phyloP scores from a whole-genome alignment of 495 filamentous ascomycete species.

The Elaphomyces granulatus region DNA sequence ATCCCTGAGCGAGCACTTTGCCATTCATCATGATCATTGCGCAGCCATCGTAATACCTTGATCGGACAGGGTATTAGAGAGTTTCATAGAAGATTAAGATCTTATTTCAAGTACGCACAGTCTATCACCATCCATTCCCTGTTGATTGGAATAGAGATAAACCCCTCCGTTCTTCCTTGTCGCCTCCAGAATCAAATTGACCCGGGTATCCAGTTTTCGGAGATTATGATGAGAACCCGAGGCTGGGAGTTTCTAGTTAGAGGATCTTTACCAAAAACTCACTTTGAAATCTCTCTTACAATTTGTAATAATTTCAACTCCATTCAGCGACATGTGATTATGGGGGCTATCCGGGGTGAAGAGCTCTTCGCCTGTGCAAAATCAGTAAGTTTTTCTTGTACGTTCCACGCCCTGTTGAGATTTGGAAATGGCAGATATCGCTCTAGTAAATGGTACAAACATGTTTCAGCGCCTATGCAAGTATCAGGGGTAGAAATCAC shows the following conservation, averaged over 20 bases:
- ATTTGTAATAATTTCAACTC: conserved; percentile 69
- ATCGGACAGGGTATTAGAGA: conserved; percentile 8
- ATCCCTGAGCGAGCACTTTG: conserved; percentile 52
- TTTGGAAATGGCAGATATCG: too few relatives aligned
- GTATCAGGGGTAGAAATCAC: conserved; percentile 62
- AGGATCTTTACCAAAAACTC: too few relatives aligned
- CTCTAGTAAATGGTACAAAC: too few relatives aligned
- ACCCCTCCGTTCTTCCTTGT: conserved; percentile 59
- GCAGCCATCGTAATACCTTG: conserved; percentile 44
- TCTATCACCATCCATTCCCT: conserved; percentile 59
- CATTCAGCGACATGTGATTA: conserved; percentile 35
- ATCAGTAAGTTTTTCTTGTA: too few relatives aligned
- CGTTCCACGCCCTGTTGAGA: too few relatives aligned
- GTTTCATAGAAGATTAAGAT: conserved; percentile 9
- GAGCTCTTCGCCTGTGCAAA: conserved; percentile 65
- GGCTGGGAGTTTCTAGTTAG: too few relatives aligned
- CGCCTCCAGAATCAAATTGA: conserved; percentile 62
- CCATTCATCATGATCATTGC: conserved; percentile 68
- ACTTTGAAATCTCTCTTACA: too few relatives aligned
- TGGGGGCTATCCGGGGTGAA: conserved; percentile 48
- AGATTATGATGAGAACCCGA: conserved; percentile 59
- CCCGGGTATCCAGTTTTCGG: conserved; percentile 57
- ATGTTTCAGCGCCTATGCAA: conserved; percentile 57
- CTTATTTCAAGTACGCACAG: conserved; percentile 23
- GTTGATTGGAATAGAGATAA: conserved; percentile 62